Evolutionary conservation across 495 filamentous ascomycete genomes (phyloP), one percentile per base, ranked within the genome.

Genomic region (Viridothelium virens): DNA sequence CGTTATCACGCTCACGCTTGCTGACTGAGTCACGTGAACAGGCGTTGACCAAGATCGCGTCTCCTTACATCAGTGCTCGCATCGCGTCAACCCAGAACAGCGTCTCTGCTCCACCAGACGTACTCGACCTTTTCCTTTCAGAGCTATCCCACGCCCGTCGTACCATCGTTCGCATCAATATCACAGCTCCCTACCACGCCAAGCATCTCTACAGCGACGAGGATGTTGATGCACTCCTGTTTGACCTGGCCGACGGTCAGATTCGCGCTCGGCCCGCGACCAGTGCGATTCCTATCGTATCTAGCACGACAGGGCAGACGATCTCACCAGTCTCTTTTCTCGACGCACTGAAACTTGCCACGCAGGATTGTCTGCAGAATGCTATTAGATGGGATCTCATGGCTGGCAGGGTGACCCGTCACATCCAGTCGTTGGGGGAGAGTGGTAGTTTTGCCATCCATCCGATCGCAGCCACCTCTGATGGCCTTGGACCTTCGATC

Each of bases 131-230:
- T 3, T 65, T 65, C 3, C 47, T 65, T 34, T 25, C 46, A 6
- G 39, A 59, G 7, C 5, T 31, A 59, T 70, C 68, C 16, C 68
- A 74, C 1, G 64, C 61, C 16, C 47, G 66, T 34, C 64, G 70
- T 44, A 62, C 18, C 2, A 38, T 14, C 6, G 31, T 12, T 64
- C 66, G 53, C 7, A 0, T 63, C n/a, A 18, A 2, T 9, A 18
- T 65, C 65, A 66, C 67, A 33, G 72, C 44, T 12, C 75, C 74
- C 6, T 75, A 73, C 39, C 75, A 77, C 61, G 74, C 70, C 2
- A 44, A 68, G 2, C 74, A 77, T 71, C 67, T 76, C 14, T 73
- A 71, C 62, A 66, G 69, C 16, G 36, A 65, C 14, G 62, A 68
- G 0, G 71, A 77, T 65, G 62, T 70, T 16, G 41, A 69, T 1